Conservation (phyloP, 2,329 filamentous ascomycete species). For the Hypoxylon sp. region DNA sequence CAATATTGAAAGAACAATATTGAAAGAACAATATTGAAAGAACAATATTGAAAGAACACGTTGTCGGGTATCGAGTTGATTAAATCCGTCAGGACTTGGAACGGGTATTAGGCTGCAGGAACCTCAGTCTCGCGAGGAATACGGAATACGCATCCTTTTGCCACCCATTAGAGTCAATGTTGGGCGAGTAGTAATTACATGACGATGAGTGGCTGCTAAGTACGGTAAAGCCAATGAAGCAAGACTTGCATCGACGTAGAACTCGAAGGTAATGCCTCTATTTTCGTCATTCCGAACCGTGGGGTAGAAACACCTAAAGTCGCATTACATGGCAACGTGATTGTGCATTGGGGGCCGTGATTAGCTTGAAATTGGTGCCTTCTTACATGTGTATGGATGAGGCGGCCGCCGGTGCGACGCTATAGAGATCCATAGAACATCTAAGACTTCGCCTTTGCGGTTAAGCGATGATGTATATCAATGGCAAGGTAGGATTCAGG, state of each 20-base stretch:
- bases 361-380: slow-evolving; percentile 23
- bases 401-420: slow-evolving; percentile 26
- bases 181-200: not conserved
- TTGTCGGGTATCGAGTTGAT: too few species aligned
- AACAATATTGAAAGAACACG: too few species aligned
- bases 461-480: slow-evolving; percentile 15
- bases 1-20: too few species aligned
- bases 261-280: slow-evolving; percentile 5
- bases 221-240: too few species aligned
- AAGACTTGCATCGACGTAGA: slow-evolving; percentile 4
- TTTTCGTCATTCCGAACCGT: slow-evolving; percentile 11
- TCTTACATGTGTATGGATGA: slow-evolving; percentile 2
- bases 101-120: too few species aligned
- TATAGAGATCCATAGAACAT: slow-evolving; percentile 3
- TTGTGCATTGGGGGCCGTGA: slow-evolving; percentile 29
- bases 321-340: slow-evolving; percentile 34
- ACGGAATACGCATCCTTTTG: too few species aligned
- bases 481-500: slow-evolving; percentile 22
- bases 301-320: slow-evolving; percentile 12
- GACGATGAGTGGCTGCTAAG: slow-evolving; percentile 10
- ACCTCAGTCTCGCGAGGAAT: too few species aligned
- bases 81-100: too few species aligned
- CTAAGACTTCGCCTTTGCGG: slow-evolving; percentile 14
- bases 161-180: too few species aligned
- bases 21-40: too few species aligned